Evolutionary conservation across 1,139 yeast genomes (phyloP).

Genomic region (Candida neerlandica): DNA sequence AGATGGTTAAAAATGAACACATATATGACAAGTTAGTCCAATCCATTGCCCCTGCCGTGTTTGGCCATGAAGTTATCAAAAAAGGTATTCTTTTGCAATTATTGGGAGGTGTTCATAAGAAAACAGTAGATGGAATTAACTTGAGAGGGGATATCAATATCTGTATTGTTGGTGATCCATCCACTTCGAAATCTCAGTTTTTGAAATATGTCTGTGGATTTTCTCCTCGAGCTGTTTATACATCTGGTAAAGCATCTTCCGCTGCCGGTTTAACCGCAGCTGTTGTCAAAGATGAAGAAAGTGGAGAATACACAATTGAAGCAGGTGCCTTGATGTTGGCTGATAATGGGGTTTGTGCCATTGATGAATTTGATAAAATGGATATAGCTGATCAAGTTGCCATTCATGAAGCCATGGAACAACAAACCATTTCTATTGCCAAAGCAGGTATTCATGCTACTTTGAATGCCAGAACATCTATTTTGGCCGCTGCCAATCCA

Average conservation of each 20-base stretch:
- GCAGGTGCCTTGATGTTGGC: constrained; percentile 99
- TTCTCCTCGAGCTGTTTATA: constrained; percentile 92
- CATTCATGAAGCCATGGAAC: constrained; percentile 99
- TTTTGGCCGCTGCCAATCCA: constrained; percentile 97
- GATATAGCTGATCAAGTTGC: constrained; percentile 96
- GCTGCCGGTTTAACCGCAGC: constrained; percentile 99
- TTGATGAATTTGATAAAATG: constrained; percentile 98
- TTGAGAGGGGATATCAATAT: constrained; percentile 96
- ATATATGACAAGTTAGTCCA: constrained; percentile 83
- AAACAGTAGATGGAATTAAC: constrained; percentile 92
- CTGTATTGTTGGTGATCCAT: constrained; percentile 98
- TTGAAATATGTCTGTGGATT: constrained; percentile 90
- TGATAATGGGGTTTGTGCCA: constrained; percentile 97
- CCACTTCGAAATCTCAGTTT: constrained; percentile 96
- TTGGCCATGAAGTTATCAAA: constrained; percentile 93
- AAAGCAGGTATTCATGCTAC: constrained; percentile 99
- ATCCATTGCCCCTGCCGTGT: constrained; percentile 95
- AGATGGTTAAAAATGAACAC: constrained; percentile 89
- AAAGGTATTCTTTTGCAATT: constrained; percentile 89
- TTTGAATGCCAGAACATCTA: constrained; percentile 91
- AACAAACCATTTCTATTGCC: constrained; percentile 96
- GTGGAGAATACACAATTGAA: constrained; percentile 95
- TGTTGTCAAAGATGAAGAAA: constrained; percentile 95
- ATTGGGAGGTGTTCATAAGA: constrained; percentile 94
- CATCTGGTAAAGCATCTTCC: constrained; percentile 97